phyloP scores from a whole-genome alignment of 345 rosid genomes.

The Citrus cavaleriei region DNA sequence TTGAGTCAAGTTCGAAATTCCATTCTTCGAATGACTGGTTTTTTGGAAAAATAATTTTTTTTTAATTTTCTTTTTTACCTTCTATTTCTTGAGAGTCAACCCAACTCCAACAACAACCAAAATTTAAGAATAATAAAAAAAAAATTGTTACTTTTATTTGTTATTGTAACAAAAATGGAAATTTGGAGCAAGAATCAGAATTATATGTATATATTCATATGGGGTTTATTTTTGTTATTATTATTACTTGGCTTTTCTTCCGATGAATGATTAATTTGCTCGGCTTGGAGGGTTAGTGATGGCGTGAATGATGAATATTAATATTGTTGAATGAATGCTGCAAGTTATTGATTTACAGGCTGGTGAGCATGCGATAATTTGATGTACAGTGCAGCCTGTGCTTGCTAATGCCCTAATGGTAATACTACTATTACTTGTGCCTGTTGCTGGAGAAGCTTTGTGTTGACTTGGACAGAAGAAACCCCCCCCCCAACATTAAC shows the following conservation, averaged over 20 bases:
- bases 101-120: background rate
- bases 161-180: background rate
- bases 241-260: background rate
- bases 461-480: background rate
- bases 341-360: background rate
- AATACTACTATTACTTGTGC: too few relatives aligned
- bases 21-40: constrained; percentile 81
- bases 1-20: constrained; percentile 75
- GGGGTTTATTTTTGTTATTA: background rate
- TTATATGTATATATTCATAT: background rate
- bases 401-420: background rate
- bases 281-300: background rate
- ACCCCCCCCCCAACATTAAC: background rate
- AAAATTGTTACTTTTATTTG: background rate
- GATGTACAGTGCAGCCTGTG: too few relatives aligned
- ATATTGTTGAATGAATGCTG: background rate
- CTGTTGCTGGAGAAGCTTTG: background rate
- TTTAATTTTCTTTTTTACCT: background rate
- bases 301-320: background rate
- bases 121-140: background rate
- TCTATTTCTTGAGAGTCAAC: background rate
- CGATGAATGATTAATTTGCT: background rate
- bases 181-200: background rate
- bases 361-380: background rate
- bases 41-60: constrained; percentile 53